Conservation (phyloP, 441 rosid species). For the Bruguiera hainesii region DNA sequence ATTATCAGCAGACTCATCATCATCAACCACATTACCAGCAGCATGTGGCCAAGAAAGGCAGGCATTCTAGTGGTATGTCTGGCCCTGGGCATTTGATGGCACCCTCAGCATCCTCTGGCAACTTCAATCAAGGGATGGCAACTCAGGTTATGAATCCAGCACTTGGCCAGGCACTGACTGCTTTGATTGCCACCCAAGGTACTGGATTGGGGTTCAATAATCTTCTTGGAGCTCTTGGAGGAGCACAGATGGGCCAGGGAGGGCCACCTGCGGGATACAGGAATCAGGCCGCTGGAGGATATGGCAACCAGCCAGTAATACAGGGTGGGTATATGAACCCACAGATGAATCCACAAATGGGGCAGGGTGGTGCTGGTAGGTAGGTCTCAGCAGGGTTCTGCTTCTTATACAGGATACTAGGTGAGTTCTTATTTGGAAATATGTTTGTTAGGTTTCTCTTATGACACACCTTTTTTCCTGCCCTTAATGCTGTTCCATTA, state of each 20-base stretch:
- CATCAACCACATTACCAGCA: slow-evolving; percentile 39
- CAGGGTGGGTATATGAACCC: slow-evolving; percentile 29
- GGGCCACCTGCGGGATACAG: slow-evolving; percentile 33
- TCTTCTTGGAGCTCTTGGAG: slow-evolving; percentile 51
- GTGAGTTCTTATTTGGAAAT: not conserved
- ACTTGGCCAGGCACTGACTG: slow-evolving; percentile 71
- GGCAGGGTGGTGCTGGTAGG: slow-evolving; percentile 26
- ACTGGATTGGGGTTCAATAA: slow-evolving; percentile 62
- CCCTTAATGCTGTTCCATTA: not conserved
- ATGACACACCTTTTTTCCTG: not conserved
- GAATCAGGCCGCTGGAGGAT: slow-evolving; percentile 19
- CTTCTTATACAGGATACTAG: slow-evolving; percentile 33
- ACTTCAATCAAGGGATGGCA: slow-evolving; percentile 28
- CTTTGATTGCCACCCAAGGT: slow-evolving; percentile 67
- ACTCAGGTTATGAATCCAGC: slow-evolving; percentile 52
- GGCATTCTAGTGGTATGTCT: slow-evolving; percentile 20
- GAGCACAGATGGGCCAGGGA: slow-evolving; percentile 47
- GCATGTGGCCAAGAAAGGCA: slow-evolving; percentile 31
- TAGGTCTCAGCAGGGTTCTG: slow-evolving; percentile 28
- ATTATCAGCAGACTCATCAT: slow-evolving; percentile 31
- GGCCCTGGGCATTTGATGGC: slow-evolving; percentile 56
- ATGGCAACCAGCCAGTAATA: slow-evolving; percentile 27
- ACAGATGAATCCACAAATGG: slow-evolving; percentile 22
- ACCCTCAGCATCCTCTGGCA: slow-evolving; percentile 38
- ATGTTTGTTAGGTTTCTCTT: not conserved